These are phyloP conservation scores for Asterionellopsis glacialis DNA, from an alignment of 108 stramenopile species.

Conservation along the genomic window DNA sequence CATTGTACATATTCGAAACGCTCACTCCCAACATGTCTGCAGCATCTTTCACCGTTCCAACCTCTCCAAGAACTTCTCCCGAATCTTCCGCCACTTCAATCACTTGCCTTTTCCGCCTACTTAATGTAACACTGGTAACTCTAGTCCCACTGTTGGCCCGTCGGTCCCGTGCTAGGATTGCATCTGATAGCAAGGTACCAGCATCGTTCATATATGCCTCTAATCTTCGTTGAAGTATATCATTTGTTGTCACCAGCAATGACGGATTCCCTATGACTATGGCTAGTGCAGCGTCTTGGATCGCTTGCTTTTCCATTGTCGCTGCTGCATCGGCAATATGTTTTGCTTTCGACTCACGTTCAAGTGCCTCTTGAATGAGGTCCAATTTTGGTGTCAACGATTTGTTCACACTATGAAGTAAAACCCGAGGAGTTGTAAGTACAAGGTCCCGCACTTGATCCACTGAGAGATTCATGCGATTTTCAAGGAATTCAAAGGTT, in stretches of 20 bases:
- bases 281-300: too few relatives aligned
- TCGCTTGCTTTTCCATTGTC: too few relatives aligned
- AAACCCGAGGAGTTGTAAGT: slow-evolving; percentile 33
- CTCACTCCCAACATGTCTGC: slow-evolving; percentile 8
- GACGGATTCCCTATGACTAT: slow-evolving; percentile 36
- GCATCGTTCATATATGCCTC: slow-evolving; percentile 4
- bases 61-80: slow-evolving; percentile 1
- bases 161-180: too few relatives aligned
- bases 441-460: slow-evolving; percentile 28
- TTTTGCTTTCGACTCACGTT: slow-evolving; percentile 1
- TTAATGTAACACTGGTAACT: slow-evolving; percentile 6
- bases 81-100: not conserved
- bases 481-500: slow-evolving; percentile 27
- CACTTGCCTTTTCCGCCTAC: slow-evolving; percentile 1
- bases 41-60: not conserved
- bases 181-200: too few relatives aligned
- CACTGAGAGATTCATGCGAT: slow-evolving; percentile 12
- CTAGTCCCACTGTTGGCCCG: not conserved
- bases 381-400: slow-evolving; percentile 34
- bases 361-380: slow-evolving; percentile 15
- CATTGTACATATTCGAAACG: slow-evolving; percentile 17
- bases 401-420: slow-evolving; percentile 31
- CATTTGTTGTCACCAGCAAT: slow-evolving; percentile 21
- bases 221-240: slow-evolving; percentile 21
- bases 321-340: not conserved